Evolutionary conservation across 768 basidiomycete species (phyloP).

Genomic region (Mycena maculata): DNA sequence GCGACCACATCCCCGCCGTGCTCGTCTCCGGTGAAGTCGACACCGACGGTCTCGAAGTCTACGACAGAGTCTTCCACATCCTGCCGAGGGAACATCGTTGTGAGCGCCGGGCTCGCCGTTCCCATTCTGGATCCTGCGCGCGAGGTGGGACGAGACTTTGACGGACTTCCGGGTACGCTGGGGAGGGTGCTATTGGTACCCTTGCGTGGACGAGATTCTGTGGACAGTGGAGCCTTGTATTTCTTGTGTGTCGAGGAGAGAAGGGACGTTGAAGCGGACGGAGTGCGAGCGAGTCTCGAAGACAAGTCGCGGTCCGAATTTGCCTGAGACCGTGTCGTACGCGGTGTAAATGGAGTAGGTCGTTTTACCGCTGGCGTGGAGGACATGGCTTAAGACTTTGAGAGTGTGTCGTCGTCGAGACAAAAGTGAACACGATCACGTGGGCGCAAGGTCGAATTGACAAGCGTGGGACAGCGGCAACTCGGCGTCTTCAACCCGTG

Average conservation of each 20-base stretch:
- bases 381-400: too few relatives aligned
- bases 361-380: slow-evolving; percentile 26
- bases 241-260: slow-evolving; percentile 65
- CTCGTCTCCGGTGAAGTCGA: slow-evolving; percentile 67
- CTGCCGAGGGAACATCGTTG: slow-evolving; percentile 42
- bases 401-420: too few relatives aligned
- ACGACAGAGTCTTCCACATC: slow-evolving; percentile 74
- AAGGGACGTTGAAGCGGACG: slow-evolving; percentile 21
- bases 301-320: slow-evolving; percentile 29
- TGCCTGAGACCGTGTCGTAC: slow-evolving; percentile 20
- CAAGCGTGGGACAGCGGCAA: too few relatives aligned
- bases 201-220: slow-evolving; percentile 48
- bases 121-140: slow-evolving; percentile 33
- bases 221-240: slow-evolving; percentile 73
- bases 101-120: slow-evolving; percentile 17
- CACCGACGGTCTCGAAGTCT: slow-evolving; percentile 78
- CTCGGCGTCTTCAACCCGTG: background rate
- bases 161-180: slow-evolving; percentile 29
- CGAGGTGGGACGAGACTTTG: slow-evolving; percentile 40
- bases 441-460: background rate
- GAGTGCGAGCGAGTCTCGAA: slow-evolving; percentile 17
- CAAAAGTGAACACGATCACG: slow-evolving; percentile 15
- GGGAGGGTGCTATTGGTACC: slow-evolving; percentile 24
- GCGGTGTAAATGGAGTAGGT: slow-evolving; percentile 30
- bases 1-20: slow-evolving; percentile 37